Conservation (phyloP, 495 filamentous ascomycete genomes). For the Penicillium robsamsonii region DNA sequence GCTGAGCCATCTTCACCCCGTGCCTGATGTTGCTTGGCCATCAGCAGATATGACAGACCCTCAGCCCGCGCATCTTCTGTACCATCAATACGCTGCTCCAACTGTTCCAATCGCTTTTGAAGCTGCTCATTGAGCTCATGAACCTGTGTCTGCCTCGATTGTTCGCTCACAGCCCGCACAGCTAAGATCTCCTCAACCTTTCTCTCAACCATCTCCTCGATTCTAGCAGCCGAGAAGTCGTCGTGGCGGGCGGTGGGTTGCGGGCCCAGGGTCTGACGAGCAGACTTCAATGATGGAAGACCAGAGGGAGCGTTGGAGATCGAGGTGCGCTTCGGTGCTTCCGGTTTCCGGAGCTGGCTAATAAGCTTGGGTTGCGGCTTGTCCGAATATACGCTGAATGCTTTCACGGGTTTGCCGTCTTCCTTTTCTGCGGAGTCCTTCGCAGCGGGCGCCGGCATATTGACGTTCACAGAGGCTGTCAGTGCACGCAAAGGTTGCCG, state of each 20-base stretch:
- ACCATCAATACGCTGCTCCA: slow-evolving; percentile 80
- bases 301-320: slow-evolving; percentile 35
- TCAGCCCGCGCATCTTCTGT: slow-evolving; percentile 73
- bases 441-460: slow-evolving; percentile 47
- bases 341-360: slow-evolving; percentile 40
- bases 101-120: slow-evolving; percentile 72
- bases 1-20: slow-evolving; percentile 75
- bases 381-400: slow-evolving; percentile 82
- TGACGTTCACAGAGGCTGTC: slow-evolving; percentile 57
- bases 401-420: slow-evolving; percentile 70
- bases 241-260: slow-evolving; percentile 30
- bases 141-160: slow-evolving; percentile 49
- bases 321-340: slow-evolving; percentile 38
- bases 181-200: slow-evolving; percentile 89
- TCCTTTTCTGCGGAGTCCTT: slow-evolving; percentile 50
- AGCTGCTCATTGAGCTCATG: slow-evolving; percentile 70
- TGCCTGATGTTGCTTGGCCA: slow-evolving; percentile 88
- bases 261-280: slow-evolving; percentile 29
- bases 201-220: slow-evolving; percentile 87
- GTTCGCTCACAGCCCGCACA: slow-evolving; percentile 54
- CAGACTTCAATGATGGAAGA: slow-evolving; percentile 30
- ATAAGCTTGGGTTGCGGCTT: slow-evolving; percentile 48
- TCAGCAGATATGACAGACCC: slow-evolving; percentile 78
- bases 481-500: slow-evolving; percentile 79
- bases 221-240: slow-evolving; percentile 69